A percentile compares a stretch with the other conserved stretches of the same genome.
Evolutionary conservation across 176 grass and related monocot species (phyloP).

Genomic region (Echinochloa phyllopogon): DNA sequence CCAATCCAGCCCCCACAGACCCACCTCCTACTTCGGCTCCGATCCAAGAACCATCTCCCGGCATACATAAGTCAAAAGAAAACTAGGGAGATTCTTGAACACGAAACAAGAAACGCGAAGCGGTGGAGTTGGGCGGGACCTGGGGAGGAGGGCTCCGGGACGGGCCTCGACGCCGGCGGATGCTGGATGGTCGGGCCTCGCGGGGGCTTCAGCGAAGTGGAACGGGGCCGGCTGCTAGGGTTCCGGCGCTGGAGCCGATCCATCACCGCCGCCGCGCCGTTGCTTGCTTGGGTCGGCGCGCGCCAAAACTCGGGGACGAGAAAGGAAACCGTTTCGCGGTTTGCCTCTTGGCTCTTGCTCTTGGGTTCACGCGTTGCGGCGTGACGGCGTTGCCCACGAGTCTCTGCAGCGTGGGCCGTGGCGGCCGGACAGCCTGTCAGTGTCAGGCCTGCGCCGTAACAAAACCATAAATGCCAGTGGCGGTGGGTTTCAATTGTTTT

Average conservation of each 20-base stretch:
- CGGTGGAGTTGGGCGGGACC: conserved; percentile 21
- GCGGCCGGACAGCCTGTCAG: neutral
- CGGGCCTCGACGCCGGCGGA: conserved; percentile 11
- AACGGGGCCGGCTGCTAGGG: conserved; percentile 27
- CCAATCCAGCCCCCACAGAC: conserved; percentile 29
- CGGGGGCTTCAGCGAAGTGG: conserved; percentile 37
- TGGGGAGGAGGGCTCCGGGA: conserved; percentile 37
- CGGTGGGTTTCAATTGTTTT: too few species aligned
- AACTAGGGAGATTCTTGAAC: neutral
- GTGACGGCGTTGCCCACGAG: neutral
- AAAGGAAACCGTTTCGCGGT: neutral
- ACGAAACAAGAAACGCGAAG: conserved; percentile 11
- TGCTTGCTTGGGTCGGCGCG: conserved; percentile 29
- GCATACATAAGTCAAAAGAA: neutral
- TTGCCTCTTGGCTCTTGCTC: neutral
- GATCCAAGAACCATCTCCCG: neutral
- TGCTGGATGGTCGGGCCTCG: neutral
- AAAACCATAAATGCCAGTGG: too few species aligned
- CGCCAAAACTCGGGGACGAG: conserved; percentile 35
- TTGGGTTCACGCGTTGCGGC: neutral
- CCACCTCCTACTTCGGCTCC: neutral
- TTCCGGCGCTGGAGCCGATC: conserved; percentile 48
- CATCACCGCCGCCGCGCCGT: conserved; percentile 43
- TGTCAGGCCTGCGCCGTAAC: neutral
- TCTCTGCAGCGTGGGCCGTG: neutral